Percentiles rank a stretch among this genome's conserved stretches.
phyloP scores from a whole-genome alignment of 2,329 filamentous ascomycete species.

The Penicillium freii region DNA sequence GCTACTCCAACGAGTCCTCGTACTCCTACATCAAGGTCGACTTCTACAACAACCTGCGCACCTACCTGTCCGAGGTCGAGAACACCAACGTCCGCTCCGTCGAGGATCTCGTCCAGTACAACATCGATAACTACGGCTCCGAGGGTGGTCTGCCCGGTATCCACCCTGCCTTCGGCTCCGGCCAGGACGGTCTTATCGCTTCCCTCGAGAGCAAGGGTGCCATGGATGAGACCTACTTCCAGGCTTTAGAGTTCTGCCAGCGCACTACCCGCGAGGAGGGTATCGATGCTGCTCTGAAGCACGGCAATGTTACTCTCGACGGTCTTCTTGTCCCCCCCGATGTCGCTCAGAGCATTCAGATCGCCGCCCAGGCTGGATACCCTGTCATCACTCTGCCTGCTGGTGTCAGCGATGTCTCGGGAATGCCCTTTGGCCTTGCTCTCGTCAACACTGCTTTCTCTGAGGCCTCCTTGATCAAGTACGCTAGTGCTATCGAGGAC shows the following conservation, averaged over 20 bases:
- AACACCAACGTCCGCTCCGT: constrained; percentile 61
- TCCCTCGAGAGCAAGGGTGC: constrained; percentile 60
- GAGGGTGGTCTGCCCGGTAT: constrained; percentile 65
- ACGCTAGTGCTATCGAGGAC: constrained; percentile 63
- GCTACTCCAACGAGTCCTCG: constrained; percentile 69
- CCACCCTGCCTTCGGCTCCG: constrained; percentile 64
- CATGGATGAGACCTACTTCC: constrained; percentile 64
- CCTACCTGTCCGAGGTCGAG: constrained; percentile 61
- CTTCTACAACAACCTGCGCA: constrained; percentile 61
- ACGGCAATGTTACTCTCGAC: constrained; percentile 50
- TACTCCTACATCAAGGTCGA: constrained; percentile 68
- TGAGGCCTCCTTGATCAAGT: constrained; percentile 58
- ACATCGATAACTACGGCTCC: constrained; percentile 61
- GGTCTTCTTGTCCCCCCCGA: constrained; percentile 68
- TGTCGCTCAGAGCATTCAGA: constrained; percentile 65
- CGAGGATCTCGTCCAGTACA: constrained; percentile 65
- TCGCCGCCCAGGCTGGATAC: constrained; percentile 73
- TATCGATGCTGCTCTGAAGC: constrained; percentile 64
- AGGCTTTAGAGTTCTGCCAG: constrained; percentile 63
- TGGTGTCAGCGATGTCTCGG: constrained; percentile 52
- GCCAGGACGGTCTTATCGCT: constrained; percentile 69
- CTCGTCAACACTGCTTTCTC: constrained; percentile 62
- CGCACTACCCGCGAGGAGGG: constrained; percentile 61
- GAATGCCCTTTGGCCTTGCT: constrained; percentile 62
- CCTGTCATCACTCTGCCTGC: constrained; percentile 69